These are phyloP conservation scores for Scheffersomyces spartinae DNA, from an alignment of 805 yeast species.

Conservation along the genomic window DNA sequence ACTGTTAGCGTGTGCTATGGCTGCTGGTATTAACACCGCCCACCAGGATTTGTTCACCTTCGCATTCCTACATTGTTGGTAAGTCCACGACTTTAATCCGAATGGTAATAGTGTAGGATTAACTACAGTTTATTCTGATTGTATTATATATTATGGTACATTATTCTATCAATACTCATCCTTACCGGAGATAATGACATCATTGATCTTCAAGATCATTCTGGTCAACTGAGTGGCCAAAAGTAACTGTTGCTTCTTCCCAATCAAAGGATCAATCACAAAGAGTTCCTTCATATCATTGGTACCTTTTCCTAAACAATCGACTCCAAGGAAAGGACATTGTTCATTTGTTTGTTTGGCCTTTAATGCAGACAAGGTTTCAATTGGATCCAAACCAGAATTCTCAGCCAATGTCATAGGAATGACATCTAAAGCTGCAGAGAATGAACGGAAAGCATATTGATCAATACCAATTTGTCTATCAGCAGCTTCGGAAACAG, in stretches of 20 bases:
- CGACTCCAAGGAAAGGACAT: conserved; percentile 74
- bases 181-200: conserved; percentile 85
- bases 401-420: conserved; percentile 96
- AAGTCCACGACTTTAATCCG: too few relatives aligned
- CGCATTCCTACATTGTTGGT: too few relatives aligned
- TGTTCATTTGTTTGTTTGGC: conserved; percentile 71
- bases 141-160: too few relatives aligned
- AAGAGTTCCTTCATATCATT: conserved; percentile 91
- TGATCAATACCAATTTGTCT: conserved; percentile 92
- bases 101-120: too few relatives aligned
- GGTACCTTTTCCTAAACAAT: conserved; percentile 79
- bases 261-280: conserved; percentile 93
- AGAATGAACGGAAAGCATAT: conserved; percentile 93
- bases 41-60: too few relatives aligned
- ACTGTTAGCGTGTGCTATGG: too few relatives aligned
- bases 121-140: too few relatives aligned
- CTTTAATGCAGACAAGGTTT: conserved; percentile 73
- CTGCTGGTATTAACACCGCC: too few relatives aligned
- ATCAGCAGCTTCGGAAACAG: conserved; percentile 86
- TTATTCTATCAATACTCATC: conserved; percentile 69
- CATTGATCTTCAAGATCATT: conserved; percentile 95
- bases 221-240: conserved; percentile 96
- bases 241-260: conserved; percentile 90
- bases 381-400: conserved; percentile 91
- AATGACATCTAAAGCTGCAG: conserved; percentile 80